These are phyloP conservation scores for Annulohypoxylon stygium DNA, from an alignment of 495 filamentous ascomycete species.

Conservation along the genomic window DNA sequence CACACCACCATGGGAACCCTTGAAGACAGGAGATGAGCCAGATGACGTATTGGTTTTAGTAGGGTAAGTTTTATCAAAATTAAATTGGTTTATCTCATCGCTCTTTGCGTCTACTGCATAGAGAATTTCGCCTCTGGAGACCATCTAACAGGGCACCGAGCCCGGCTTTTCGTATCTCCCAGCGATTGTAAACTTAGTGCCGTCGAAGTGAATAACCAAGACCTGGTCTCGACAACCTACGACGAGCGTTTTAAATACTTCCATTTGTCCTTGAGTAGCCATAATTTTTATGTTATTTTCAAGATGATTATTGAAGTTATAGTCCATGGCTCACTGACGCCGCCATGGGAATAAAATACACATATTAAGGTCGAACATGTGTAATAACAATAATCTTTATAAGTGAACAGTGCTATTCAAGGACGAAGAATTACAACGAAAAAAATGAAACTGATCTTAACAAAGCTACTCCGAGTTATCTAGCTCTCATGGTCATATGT, in stretches of 20 bases:
- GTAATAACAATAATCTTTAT: neutral
- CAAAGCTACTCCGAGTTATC: constrained; percentile 63
- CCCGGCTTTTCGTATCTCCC: constrained; percentile 33
- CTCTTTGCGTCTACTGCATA: constrained; percentile 40
- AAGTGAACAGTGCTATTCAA: neutral
- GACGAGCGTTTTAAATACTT: constrained; percentile 23
- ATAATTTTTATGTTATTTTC: neutral
- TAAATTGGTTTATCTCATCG: neutral
- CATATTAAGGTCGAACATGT: neutral
- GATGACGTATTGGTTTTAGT: constrained; percentile 7
- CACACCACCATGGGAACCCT: constrained; percentile 31
- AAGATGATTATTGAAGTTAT: too few species aligned
- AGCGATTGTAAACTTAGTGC: constrained; percentile 34
- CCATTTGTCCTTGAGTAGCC: neutral
- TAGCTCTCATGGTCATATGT: constrained; percentile 62
- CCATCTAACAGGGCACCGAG: constrained; percentile 45
- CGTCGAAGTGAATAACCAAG: constrained; percentile 38
- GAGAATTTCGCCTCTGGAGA: constrained; percentile 40
- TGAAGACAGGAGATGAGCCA: neutral
- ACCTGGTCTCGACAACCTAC: constrained; percentile 42
- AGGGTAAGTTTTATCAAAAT: neutral
- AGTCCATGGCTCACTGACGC: neutral
- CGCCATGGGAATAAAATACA: neutral
- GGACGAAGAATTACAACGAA: constrained; percentile 55
- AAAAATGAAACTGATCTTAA: constrained; percentile 62